Evolutionary conservation across 2,329 filamentous ascomycete genomes (phyloP).

Genomic region (Ilyonectria robusta): DNA sequence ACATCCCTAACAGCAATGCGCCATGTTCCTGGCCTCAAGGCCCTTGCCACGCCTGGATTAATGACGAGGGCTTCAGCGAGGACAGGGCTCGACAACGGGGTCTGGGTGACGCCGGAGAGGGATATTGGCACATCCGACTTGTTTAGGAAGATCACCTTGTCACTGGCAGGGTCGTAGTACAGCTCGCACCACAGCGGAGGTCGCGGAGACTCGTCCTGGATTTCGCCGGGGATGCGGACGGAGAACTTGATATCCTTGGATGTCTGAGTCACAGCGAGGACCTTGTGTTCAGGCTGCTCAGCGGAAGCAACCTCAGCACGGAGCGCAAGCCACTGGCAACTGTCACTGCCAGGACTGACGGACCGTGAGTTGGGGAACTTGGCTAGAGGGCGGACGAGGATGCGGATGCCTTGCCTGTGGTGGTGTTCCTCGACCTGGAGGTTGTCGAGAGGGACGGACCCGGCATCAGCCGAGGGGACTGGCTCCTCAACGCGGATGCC

Average conservation of each 20-base stretch:
- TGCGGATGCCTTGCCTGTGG: slow-evolving; percentile 69
- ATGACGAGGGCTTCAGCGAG: slow-evolving; percentile 61
- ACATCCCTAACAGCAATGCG: slow-evolving; percentile 65
- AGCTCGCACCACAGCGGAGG: slow-evolving; percentile 72
- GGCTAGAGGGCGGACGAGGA: slow-evolving; percentile 69
- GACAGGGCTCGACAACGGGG: slow-evolving; percentile 55
- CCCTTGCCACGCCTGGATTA: slow-evolving; percentile 61
- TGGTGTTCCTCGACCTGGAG: slow-evolving; percentile 66
- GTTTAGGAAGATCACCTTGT: slow-evolving; percentile 70
- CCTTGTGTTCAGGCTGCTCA: slow-evolving; percentile 68
- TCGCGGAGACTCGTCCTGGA: slow-evolving; percentile 57
- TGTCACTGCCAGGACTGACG: slow-evolving; percentile 69
- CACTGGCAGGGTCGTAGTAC: slow-evolving; percentile 72
- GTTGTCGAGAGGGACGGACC: slow-evolving; percentile 67
- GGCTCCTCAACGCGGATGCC: slow-evolving; percentile 61
- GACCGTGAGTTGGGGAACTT: slow-evolving; percentile 66
- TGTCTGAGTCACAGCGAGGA: slow-evolving; percentile 73
- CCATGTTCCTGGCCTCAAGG: slow-evolving; percentile 70
- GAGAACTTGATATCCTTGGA: slow-evolving; percentile 73
- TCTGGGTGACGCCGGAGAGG: slow-evolving; percentile 62
- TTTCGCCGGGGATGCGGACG: slow-evolving; percentile 67
- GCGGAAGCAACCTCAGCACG: slow-evolving; percentile 67
- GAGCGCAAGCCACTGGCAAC: slow-evolving; percentile 70
- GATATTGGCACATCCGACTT: slow-evolving; percentile 68
- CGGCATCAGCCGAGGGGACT: slow-evolving; percentile 54